Conservation (phyloP, 2,329 filamentous ascomycete species). For the Neurospora sp. region DNA sequence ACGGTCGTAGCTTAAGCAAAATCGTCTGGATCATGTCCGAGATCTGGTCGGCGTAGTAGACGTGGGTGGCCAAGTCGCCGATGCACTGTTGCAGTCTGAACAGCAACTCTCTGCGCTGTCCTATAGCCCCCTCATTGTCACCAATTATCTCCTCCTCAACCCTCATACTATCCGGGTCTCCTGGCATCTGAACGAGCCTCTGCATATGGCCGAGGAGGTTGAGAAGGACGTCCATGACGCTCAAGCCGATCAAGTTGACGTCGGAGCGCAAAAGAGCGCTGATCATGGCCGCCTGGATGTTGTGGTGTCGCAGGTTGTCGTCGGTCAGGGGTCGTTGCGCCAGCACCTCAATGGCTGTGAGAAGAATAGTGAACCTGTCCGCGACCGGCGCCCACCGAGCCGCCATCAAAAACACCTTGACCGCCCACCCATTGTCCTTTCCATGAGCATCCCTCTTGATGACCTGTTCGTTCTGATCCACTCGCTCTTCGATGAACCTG, state of each 20-base stretch:
- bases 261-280: slow-evolving; percentile 76
- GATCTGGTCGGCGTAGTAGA: slow-evolving; percentile 95
- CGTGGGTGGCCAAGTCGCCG: slow-evolving; percentile 82
- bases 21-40: slow-evolving; percentile 86
- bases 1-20: slow-evolving; percentile 65
- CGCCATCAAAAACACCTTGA: slow-evolving; percentile 68
- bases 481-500: slow-evolving; percentile 58
- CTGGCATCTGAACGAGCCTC: slow-evolving; percentile 58
- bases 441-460: slow-evolving; percentile 38
- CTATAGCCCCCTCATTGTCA: slow-evolving; percentile 8
- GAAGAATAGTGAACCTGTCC: slow-evolving; percentile 81
- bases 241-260: slow-evolving; percentile 88
- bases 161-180: slow-evolving; percentile 24
- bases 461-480: slow-evolving; percentile 40
- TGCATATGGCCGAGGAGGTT: slow-evolving; percentile 78
- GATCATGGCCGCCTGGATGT: slow-evolving; percentile 67
- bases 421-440: slow-evolving; percentile 61
- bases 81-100: slow-evolving; percentile 69
- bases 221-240: slow-evolving; percentile 88
- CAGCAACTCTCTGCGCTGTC: slow-evolving; percentile 56
- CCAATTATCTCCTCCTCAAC: slow-evolving; percentile 25
- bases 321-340: slow-evolving; percentile 58
- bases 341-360: slow-evolving; percentile 70
- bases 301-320: slow-evolving; percentile 61
- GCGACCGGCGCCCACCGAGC: slow-evolving; percentile 88